A percentile compares a stretch with the other conserved stretches of the same genome.
Evolutionary conservation across 257 asterid genomes (phyloP).

Genomic region (Buddleja alternifolia): DNA sequence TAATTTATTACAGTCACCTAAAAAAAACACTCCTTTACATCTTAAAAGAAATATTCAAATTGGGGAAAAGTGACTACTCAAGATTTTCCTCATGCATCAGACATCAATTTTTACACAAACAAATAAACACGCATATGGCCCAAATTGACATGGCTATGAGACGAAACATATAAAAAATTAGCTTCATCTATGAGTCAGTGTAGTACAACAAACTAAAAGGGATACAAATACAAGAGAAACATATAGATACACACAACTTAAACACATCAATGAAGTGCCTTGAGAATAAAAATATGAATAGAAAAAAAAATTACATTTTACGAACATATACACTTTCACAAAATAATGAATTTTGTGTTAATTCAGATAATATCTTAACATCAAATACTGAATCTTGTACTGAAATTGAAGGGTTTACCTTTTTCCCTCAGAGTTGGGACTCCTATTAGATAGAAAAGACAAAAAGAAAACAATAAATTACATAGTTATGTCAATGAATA

Average conservation of each 20-base stretch:
- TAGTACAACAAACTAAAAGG: not conserved
- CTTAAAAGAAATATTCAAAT: not conserved
- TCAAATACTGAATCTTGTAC: not conserved
- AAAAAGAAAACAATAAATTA: slow-evolving; percentile 9
- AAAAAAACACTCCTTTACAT: too few species aligned
- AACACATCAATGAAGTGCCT: slow-evolving; percentile 5
- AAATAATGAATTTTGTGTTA: not conserved
- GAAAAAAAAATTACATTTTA: not conserved
- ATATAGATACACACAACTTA: not conserved
- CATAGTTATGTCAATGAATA: slow-evolving; percentile 3
- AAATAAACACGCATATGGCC: not conserved
- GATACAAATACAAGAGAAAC: not conserved
- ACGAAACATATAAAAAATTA: not conserved
- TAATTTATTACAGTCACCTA: too few species aligned
- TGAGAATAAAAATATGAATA: not conserved
- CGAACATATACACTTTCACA: too few species aligned
- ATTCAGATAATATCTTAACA: slow-evolving; percentile 6
- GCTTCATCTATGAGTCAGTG: not conserved
- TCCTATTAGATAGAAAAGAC: slow-evolving; percentile 62
- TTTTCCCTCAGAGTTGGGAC: slow-evolving; percentile 90
- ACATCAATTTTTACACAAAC: not conserved
- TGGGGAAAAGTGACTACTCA: not conserved
- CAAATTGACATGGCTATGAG: not conserved
- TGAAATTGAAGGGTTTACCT: slow-evolving; percentile 46
- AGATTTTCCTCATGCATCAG: not conserved